A percentile compares a stretch with the other conserved stretches of the same genome.
phyloP scores from a whole-genome alignment of 352 stramenopile species.

The Globisporangium canariense region DNA sequence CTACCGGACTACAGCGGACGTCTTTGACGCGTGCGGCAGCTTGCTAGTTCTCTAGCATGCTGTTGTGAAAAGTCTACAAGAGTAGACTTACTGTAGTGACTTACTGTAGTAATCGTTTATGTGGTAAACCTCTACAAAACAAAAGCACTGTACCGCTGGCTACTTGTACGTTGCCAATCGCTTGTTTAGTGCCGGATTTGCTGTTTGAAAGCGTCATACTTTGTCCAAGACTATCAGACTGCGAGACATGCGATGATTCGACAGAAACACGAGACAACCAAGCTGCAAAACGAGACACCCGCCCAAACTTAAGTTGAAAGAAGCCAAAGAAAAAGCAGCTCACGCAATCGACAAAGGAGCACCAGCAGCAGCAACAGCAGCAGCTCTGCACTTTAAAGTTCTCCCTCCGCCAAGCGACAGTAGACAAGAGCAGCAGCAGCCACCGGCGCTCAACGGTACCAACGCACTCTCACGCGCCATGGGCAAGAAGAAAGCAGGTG shows the following conservation, averaged over 20 bases:
- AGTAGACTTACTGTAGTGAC: too few relatives aligned
- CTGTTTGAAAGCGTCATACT: not conserved
- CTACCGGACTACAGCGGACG: too few relatives aligned
- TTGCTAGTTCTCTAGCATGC: too few relatives aligned
- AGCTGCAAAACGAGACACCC: not conserved
- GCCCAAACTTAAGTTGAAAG: not conserved
- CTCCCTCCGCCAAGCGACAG: not conserved
- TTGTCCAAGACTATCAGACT: not conserved
- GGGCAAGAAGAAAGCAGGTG: conserved; percentile 69
- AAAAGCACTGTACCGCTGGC: too few relatives aligned
- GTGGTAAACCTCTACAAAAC: too few relatives aligned
- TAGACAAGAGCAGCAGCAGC: not conserved
- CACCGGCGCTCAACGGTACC: not conserved
- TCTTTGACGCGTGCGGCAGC: too few relatives aligned
- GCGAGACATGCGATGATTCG: not conserved
- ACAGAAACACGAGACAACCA: conserved; percentile 2
- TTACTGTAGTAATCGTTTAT: too few relatives aligned
- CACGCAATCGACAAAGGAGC: not conserved
- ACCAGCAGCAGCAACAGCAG: not conserved
- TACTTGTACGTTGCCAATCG: too few relatives aligned
- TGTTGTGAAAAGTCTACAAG: too few relatives aligned
- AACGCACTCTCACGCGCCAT: conserved; percentile 23
- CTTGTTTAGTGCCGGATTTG: not conserved
- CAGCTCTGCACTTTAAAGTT: not conserved
- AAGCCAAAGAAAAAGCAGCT: not conserved